These are phyloP conservation scores for Gryganskiella cystojenkinii DNA, from an alignment of 192 early-diverging fungal genomes.

Conservation along the genomic window DNA sequence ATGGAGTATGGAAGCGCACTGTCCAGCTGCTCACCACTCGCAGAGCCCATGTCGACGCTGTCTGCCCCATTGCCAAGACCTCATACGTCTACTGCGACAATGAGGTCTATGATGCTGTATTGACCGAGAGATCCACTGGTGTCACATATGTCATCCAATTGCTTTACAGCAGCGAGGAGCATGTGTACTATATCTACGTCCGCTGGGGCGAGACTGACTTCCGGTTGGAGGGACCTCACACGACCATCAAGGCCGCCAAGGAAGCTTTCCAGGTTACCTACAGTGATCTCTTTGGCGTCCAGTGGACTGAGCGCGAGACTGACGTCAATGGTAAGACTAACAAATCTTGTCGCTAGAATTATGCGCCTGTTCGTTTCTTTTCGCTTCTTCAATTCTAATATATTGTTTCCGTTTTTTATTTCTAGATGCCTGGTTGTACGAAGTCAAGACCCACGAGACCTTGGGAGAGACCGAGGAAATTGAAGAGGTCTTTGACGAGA, in stretches of 20 bases:
- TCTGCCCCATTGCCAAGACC: constrained; percentile 21
- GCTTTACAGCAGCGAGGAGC: constrained; percentile 7
- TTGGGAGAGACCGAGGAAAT: constrained; percentile 1
- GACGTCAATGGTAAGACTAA: neutral
- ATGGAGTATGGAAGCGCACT: constrained; percentile 38
- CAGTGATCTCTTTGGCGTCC: constrained; percentile 16
- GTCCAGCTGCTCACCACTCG: constrained; percentile 18
- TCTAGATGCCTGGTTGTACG: neutral
- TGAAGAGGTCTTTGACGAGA: constrained; percentile 13
- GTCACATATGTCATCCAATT: constrained; percentile 22
- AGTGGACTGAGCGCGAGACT: constrained; percentile 30
- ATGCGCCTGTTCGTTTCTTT: too few relatives aligned
- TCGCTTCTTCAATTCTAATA: too few relatives aligned
- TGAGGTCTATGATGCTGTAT: constrained; percentile 20
- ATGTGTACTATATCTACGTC: constrained; percentile 26
- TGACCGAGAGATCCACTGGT: constrained; percentile 19
- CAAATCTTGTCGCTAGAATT: too few relatives aligned
- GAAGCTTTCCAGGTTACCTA: constrained; percentile 19
- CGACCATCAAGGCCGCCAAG: constrained; percentile 30
- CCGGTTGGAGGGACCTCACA: constrained; percentile 34
- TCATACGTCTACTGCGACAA: constrained; percentile 30
- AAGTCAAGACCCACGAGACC: constrained; percentile 18
- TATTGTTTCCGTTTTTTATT: too few relatives aligned
- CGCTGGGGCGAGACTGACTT: constrained; percentile 33
- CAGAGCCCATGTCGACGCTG: constrained; percentile 26